phyloP scores from a whole-genome alignment of 2,329 filamentous ascomycete species.

The Fusarium sp. region DNA sequence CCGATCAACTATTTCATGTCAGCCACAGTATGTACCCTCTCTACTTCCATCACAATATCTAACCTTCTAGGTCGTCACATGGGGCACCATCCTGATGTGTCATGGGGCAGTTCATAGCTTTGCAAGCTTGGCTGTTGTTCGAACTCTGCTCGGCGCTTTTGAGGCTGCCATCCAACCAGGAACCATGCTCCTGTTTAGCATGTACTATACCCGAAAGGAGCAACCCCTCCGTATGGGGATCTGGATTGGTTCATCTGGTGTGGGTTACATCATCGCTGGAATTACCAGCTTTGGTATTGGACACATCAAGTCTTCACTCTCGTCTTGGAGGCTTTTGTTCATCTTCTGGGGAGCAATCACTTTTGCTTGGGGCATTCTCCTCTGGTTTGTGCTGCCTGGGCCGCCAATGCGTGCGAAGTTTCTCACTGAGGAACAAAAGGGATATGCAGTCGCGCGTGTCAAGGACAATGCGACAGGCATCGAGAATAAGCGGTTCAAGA shows the following conservation, averaged over 20 bases:
- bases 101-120: constrained; percentile 19
- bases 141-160: constrained; percentile 25
- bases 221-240: constrained; percentile 36
- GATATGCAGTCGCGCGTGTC: constrained; percentile 61
- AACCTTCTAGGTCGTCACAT: constrained; percentile 12
- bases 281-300: constrained; percentile 38
- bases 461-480: constrained; percentile 63
- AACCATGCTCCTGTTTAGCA: constrained; percentile 31
- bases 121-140: constrained; percentile 11
- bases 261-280: constrained; percentile 35
- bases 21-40: constrained; percentile 11
- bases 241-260: constrained; percentile 30
- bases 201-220: constrained; percentile 36
- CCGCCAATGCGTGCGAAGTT: constrained; percentile 63
- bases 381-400: constrained; percentile 66
- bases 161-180: constrained; percentile 29
- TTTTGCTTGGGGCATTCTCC: constrained; percentile 63
- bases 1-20: constrained; percentile 30
- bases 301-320: constrained; percentile 22
- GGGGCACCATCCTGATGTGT: constrained; percentile 22
- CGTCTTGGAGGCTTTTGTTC: constrained; percentile 24
- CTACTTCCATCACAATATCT: background rate
- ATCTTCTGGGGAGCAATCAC: constrained; percentile 43
- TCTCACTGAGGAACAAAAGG: constrained; percentile 57
- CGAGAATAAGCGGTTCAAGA: constrained; percentile 64